Evolutionary conservation across 306 rosid species (phyloP).

Genomic region (Rubus idaeus): DNA sequence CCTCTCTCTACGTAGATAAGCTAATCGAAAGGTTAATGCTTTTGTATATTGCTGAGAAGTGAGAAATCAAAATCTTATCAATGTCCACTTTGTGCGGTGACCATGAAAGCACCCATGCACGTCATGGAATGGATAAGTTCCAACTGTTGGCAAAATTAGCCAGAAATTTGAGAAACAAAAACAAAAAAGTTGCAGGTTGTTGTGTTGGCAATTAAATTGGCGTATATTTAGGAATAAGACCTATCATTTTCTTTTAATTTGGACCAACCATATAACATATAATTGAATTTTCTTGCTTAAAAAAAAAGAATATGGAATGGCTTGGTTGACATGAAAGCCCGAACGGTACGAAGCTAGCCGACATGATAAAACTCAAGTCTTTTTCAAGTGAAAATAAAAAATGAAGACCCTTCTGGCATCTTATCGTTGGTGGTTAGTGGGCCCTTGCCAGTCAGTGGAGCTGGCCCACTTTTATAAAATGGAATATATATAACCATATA

Average conservation of each 20-base stretch:
- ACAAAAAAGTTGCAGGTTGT: neutral
- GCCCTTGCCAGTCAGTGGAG: neutral
- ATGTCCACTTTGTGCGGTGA: constrained; percentile 9
- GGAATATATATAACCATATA: no score
- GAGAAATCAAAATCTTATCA: neutral
- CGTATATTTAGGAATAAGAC: neutral
- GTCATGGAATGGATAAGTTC: neutral
- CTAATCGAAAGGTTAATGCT: no score
- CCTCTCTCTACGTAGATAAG: no score
- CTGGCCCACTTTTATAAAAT: neutral
- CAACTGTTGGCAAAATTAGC: neutral
- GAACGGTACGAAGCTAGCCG: neutral
- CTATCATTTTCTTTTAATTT: neutral
- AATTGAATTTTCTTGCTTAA: neutral
- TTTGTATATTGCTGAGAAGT: no score
- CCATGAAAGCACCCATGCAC: neutral
- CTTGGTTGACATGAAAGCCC: no score
- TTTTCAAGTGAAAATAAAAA: neutral
- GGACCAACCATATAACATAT: constrained; percentile 5
- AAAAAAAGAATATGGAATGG: neutral
- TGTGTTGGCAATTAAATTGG: neutral
- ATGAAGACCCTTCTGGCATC: neutral
- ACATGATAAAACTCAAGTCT: neutral
- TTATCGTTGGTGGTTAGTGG: neutral
- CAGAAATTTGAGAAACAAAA: neutral